These are phyloP conservation scores for Athelia psychrophila DNA, from an alignment of 1,284 basidiomycete genomes.

Conservation along the genomic window DNA sequence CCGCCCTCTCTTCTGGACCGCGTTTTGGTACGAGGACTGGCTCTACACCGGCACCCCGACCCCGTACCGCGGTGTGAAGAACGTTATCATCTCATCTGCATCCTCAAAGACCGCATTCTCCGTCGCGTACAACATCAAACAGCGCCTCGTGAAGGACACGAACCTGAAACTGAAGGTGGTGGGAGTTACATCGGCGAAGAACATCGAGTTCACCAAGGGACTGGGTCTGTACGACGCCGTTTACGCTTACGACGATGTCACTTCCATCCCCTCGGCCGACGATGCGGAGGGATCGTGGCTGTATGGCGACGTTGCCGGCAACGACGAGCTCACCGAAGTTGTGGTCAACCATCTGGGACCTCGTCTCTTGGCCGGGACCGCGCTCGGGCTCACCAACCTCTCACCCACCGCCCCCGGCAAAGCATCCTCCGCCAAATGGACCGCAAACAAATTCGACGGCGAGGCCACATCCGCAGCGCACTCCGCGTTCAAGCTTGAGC, in stretches of 20 bases:
- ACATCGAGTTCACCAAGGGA: slow-evolving; percentile 46
- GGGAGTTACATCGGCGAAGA: slow-evolving; percentile 56
- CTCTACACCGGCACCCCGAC: slow-evolving; percentile 31
- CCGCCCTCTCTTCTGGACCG: slow-evolving; percentile 65
- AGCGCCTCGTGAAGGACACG: slow-evolving; percentile 30
- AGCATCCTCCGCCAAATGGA: slow-evolving; percentile 30
- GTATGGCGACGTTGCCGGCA: slow-evolving; percentile 62
- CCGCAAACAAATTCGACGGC: slow-evolving; percentile 29
- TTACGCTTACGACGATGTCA: slow-evolving; percentile 45
- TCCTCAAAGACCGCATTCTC: slow-evolving; percentile 68
- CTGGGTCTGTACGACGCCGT: slow-evolving; percentile 55
- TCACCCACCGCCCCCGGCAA: slow-evolving; percentile 35
- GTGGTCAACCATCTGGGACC: slow-evolving; percentile 39
- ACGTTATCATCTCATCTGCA: slow-evolving; percentile 57
- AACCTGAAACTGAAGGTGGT: slow-evolving; percentile 32
- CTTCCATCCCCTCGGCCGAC: slow-evolving; percentile 21
- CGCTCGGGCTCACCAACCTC: slow-evolving; percentile 53
- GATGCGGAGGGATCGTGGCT: slow-evolving; percentile 37
- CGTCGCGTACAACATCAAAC: slow-evolving; percentile 51
- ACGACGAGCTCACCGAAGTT: slow-evolving; percentile 40
- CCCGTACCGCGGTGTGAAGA: slow-evolving; percentile 40
- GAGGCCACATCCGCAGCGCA: slow-evolving; percentile 11
- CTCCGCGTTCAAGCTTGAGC: slow-evolving; percentile 33
- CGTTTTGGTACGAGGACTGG: slow-evolving; percentile 71
- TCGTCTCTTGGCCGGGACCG: slow-evolving; percentile 38